These are phyloP conservation scores for Boletus semigastroideus DNA, from an alignment of 1,284 basidiomycete species.

Conservation along the genomic window DNA sequence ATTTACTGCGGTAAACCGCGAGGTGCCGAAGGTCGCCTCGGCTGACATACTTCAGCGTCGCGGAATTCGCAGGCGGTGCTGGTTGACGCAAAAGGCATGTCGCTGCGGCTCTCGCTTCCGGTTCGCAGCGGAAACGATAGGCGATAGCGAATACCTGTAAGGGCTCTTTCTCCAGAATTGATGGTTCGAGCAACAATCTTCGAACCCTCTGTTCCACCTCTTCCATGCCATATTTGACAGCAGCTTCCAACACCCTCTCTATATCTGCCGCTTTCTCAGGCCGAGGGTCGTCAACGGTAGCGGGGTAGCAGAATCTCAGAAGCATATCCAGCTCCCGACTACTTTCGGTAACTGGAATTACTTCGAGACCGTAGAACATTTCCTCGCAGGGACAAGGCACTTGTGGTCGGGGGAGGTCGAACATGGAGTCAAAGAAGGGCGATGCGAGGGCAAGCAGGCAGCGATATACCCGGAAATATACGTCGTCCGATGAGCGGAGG, in stretches of 20 bases:
- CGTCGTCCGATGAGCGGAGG: conserved; percentile 37
- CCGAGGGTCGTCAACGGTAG: conserved; percentile 17
- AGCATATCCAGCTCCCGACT: conserved; percentile 33
- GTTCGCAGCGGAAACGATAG: conserved; percentile 26
- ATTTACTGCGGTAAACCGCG: conserved; percentile 23
- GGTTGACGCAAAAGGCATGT: conserved; percentile 19
- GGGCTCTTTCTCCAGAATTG: conserved; percentile 31
- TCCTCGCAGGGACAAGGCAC: conserved; percentile 8
- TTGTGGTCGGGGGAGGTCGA: conserved; percentile 31
- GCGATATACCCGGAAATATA: conserved; percentile 38
- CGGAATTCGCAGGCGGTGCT: not conserved
- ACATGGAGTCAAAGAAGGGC: conserved; percentile 40
- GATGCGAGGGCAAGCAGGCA: conserved; percentile 36
- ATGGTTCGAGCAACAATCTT: conserved; percentile 19
- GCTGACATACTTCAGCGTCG: conserved; percentile 7
- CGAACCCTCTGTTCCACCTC: conserved; percentile 26
- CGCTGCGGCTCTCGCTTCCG: conserved; percentile 26
- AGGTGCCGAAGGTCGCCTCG: conserved; percentile 17
- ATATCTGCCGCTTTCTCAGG: conserved; percentile 19
- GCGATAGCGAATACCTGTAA: conserved; percentile 39
- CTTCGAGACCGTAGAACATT: conserved; percentile 22
- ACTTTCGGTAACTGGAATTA: conserved; percentile 37
- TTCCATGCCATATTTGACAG: conserved; percentile 40
- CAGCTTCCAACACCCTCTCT: conserved; percentile 30
- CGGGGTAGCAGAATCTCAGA: conserved; percentile 41